Conservation (phyloP, 768 basidiomycete genomes). For the Trametopsis cervina region DNA sequence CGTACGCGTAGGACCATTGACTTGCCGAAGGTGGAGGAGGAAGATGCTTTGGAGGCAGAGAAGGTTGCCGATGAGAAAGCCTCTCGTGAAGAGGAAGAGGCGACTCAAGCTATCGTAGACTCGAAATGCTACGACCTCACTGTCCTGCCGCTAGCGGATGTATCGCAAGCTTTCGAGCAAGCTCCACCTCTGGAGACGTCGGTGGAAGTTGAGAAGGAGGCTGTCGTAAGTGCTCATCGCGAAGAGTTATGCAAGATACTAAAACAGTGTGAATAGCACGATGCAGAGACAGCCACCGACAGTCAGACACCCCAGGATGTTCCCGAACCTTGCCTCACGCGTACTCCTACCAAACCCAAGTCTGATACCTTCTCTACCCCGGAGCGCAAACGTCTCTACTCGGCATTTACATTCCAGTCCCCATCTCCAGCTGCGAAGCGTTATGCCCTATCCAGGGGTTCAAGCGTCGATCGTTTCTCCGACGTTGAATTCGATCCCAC, state of each 20-base stretch:
- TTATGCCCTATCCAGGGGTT: slow-evolving; percentile 26
- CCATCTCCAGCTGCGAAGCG: slow-evolving; percentile 58
- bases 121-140: slow-evolving; percentile 78
- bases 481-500: slow-evolving; percentile 10
- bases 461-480: slow-evolving; percentile 18
- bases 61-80: not conserved
- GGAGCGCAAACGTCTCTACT: slow-evolving; percentile 64
- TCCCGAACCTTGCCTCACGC: not conserved
- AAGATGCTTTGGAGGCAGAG: slow-evolving; percentile 28
- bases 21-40: slow-evolving; percentile 56
- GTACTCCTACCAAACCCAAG: not conserved
- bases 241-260: too few relatives aligned
- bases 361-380: slow-evolving; percentile 52
- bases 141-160: slow-evolving; percentile 71
- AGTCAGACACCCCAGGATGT: not conserved
- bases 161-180: slow-evolving; percentile 58
- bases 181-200: slow-evolving; percentile 9
- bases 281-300: not conserved
- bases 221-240: too few relatives aligned
- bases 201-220: not conserved
- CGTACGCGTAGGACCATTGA: slow-evolving; percentile 45
- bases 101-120: slow-evolving; percentile 49
- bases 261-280: too few relatives aligned
- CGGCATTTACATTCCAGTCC: slow-evolving; percentile 73
- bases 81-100: not conserved